Evolutionary conservation across 768 basidiomycete species (phyloP).

Genomic region (Psilocybe tampanensis): DNA sequence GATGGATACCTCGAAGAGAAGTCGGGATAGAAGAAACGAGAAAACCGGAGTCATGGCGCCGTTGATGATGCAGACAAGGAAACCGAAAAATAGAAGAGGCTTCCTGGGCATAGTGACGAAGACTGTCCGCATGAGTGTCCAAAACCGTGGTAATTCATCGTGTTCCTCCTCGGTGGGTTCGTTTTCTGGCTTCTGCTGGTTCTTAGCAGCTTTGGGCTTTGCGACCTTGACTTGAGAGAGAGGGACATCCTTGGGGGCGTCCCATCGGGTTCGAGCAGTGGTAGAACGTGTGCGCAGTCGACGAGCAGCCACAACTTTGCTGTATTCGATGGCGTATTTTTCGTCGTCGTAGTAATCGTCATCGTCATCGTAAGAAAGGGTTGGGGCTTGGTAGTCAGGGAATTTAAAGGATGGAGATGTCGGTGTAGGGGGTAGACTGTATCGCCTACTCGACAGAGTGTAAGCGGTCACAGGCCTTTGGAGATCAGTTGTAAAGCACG

Average conservation of each 20-base stretch:
- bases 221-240: slow-evolving; percentile 29
- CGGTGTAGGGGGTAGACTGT: slow-evolving; percentile 72
- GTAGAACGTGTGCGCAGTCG: slow-evolving; percentile 17
- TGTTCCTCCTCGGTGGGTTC: slow-evolving; percentile 1
- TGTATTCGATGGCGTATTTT: slow-evolving; percentile 41
- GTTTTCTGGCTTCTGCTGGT: neutral
- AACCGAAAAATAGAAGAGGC: slow-evolving; percentile 65
- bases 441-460: slow-evolving; percentile 37
- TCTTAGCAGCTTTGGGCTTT: slow-evolving; percentile 1
- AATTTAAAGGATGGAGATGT: slow-evolving; percentile 23
- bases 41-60: slow-evolving; percentile 92
- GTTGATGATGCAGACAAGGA: slow-evolving; percentile 66
- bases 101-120: slow-evolving; percentile 80
- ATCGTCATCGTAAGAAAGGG: neutral
- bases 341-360: slow-evolving; percentile 43
- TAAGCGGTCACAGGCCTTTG: slow-evolving; percentile 22
- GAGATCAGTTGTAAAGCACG: slow-evolving; percentile 30
- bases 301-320: slow-evolving; percentile 39
- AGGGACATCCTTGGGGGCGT: slow-evolving; percentile 13
- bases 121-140: slow-evolving; percentile 51
- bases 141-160: slow-evolving; percentile 34
- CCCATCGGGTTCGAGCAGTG: slow-evolving; percentile 24
- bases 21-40: slow-evolving; percentile 82
- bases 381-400: neutral
- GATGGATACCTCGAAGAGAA: slow-evolving; percentile 76